Percentiles rank a stretch among this genome's conserved stretches.
Evolutionary conservation across 176 grass and related monocot genomes (phyloP).

Genomic region (Hordeum vulgare): MorexV3_pseudomolecules_assembly NC_058524.1:1340484-1340983

Average conservation of each 20-base stretch:
- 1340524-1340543: conserved; percentile 24
- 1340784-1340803: conserved; percentile 3
- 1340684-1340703: conserved; percentile 56
- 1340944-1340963: background rate
- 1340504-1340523: conserved; percentile 60
- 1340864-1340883: conserved; percentile 74
- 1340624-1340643: conserved; percentile 99
- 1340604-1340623: conserved; percentile 87
- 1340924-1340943: conserved; percentile 4
- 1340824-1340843: conserved; percentile 27
- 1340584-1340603: conserved; percentile 87
- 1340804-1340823: background rate
- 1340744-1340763: background rate
- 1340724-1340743: background rate
- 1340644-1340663: conserved; percentile 85
- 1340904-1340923: background rate
- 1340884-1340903: conserved; percentile 2
- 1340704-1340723: background rate
- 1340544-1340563: conserved; percentile 92
- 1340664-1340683: conserved; percentile 93
- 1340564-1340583: conserved; percentile 78
- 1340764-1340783: background rate
- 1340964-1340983: conserved; percentile 60
- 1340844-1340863: conserved; percentile 92
- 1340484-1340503: conserved; percentile 26